Base-by-base conservation (phyloP, 2,329 filamentous ascomycete species). In the Calonectria multiphialidica region DNA sequence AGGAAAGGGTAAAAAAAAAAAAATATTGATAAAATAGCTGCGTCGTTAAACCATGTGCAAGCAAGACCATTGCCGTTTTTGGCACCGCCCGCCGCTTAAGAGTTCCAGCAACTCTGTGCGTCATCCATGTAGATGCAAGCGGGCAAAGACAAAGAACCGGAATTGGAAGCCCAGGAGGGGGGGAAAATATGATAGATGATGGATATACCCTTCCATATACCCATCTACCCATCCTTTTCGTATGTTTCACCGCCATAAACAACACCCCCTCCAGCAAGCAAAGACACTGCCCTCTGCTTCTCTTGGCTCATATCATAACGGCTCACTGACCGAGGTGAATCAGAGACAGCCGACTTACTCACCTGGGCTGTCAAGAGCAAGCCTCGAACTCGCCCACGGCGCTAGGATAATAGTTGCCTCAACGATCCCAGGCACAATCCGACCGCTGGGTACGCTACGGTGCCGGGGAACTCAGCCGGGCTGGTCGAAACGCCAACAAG, bases 401-500 rank as follows among this genome's bases (percentile, higher is more conserved):
- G 57, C 57, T 62, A 44, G 18, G 21, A n/a, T 13, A 53, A 16
- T 40, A 53, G 33, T n/a, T 42, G 62, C 45, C 35, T 37, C 45
- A 50, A 35, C 62, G 62, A 65, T 49, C 47, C 62, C 62, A 66
- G 62, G 62, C 33, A 66, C 62, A 66, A 40, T 64, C 61, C 61
- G 45, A 64, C 61, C 61, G 44, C 61, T 47, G 33, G 66, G 55
- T 68, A 63, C 66, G 64, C 45, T 53, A 68, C 55, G 66, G 35
- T 65, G 49, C 68, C 68, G 68, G 68, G 67, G 62, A 70, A 66
- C 68, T n/a, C 18, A 44, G 49, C 68, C 68, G 49, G 45, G 45
- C 59, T 64, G 68, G 47, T 65, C 61, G 50, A 66, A 33, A 61
- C 33, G 68, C 68, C 68, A 67, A 67, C 64, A 67, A 67, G 64